Percentiles rank a stretch among this genome's conserved stretches.
These are phyloP conservation scores for Plasmodium inui DNA, from an alignment of 169 alveolate species.

Conservation along the genomic window DNA sequence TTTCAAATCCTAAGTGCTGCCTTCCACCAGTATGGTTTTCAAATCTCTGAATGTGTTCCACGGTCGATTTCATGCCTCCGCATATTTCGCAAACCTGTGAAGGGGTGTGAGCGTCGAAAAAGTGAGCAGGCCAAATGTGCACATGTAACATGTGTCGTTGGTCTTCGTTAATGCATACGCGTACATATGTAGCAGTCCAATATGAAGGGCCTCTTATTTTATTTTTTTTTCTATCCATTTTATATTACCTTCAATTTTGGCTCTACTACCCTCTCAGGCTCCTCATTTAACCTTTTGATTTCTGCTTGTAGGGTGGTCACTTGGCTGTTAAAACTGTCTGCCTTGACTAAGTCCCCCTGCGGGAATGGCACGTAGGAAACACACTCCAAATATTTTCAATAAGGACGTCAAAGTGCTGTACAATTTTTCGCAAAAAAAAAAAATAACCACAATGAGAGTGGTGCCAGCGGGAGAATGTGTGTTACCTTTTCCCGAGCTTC, in stretches of 20 bases:
- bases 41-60: slow-evolving; percentile 77
- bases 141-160: neutral
- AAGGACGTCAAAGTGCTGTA: neutral
- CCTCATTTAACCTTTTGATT: slow-evolving; percentile 65
- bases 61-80: slow-evolving; percentile 84
- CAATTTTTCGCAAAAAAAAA: neutral
- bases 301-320: slow-evolving; percentile 78
- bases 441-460: neutral
- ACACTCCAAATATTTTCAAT: neutral
- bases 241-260: slow-evolving; percentile 35
- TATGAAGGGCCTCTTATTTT: neutral
- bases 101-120: neutral
- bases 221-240: neutral
- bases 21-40: slow-evolving; percentile 82
- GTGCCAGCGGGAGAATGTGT: neutral
- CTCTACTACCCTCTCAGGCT: slow-evolving; percentile 7
- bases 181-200: slow-evolving; percentile 7
- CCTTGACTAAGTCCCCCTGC: slow-evolving; percentile 81
- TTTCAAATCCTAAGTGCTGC: slow-evolving; percentile 81
- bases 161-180: neutral
- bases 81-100: slow-evolving; percentile 82
- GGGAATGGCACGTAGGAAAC: neutral
- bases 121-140: neutral
- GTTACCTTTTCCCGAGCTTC: slow-evolving; percentile 80
- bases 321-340: slow-evolving; percentile 78